Conservation (phyloP, 2,329 filamentous ascomycete genomes). For the Venturia nashicola region DNA sequence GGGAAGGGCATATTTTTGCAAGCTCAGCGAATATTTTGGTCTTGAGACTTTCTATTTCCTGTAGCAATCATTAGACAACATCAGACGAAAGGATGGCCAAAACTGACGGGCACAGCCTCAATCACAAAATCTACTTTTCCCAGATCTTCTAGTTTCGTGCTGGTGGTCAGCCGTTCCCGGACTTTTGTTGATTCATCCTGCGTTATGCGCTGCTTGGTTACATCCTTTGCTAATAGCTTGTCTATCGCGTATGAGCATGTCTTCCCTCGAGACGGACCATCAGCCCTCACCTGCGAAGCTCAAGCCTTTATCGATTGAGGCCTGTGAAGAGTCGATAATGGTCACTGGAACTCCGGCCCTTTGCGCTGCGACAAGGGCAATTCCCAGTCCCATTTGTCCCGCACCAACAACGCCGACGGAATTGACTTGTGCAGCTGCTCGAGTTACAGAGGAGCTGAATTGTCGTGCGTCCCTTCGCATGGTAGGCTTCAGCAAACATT, state of each 20-base stretch:
- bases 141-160: slow-evolving; percentile 64
- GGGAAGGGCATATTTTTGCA: slow-evolving; percentile 66
- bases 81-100: background rate
- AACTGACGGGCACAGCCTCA: slow-evolving; percentile 65
- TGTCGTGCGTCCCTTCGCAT: background rate
- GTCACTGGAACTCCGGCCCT: slow-evolving; percentile 74
- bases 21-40: slow-evolving; percentile 75
- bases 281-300: slow-evolving; percentile 65
- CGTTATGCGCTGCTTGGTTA: slow-evolving; percentile 74
- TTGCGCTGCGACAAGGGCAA: slow-evolving; percentile 84
- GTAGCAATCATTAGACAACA: background rate
- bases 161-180: slow-evolving; percentile 55
- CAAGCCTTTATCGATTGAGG: slow-evolving; percentile 76
- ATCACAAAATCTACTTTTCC: slow-evolving; percentile 90
- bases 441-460: slow-evolving; percentile 1
- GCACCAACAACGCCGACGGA: slow-evolving; percentile 84
- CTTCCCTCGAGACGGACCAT: background rate
- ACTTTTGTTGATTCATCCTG: slow-evolving; percentile 67
- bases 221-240: slow-evolving; percentile 86
- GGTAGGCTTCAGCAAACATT: background rate
- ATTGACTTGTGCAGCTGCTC: slow-evolving; percentile 50
- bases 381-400: slow-evolving; percentile 94
- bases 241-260: slow-evolving; percentile 37
- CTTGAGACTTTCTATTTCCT: slow-evolving; percentile 78
- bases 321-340: slow-evolving; percentile 72